phyloP scores from a whole-genome alignment of 164 flowering plant genomes.

The Berberis vulgaris region DNA sequence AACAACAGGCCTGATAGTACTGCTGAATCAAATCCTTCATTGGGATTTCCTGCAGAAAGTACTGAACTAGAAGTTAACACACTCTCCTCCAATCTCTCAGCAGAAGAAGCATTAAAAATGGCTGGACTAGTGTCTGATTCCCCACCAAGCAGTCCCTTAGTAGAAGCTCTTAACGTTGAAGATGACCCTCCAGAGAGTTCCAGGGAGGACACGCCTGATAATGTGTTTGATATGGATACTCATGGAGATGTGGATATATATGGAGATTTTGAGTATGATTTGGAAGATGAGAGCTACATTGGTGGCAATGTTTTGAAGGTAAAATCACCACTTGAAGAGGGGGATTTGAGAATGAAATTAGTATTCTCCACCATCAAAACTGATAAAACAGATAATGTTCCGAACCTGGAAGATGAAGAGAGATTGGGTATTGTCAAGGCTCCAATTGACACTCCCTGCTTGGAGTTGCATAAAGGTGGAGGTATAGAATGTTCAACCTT shows the following conservation, averaged over 20 bases:
- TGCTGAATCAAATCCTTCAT: conserved; percentile 20
- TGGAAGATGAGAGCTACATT: conserved; percentile 67
- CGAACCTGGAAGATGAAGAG: conserved; percentile 14
- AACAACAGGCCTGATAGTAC: conserved; percentile 13
- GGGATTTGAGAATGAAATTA: conserved; percentile 49
- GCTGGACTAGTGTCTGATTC: conserved; percentile 88
- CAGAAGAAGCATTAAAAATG: conserved; percentile 55
- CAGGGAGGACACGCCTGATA: conserved; percentile 37
- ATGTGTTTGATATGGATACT: conserved; percentile 60
- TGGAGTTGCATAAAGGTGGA: conserved; percentile 5
- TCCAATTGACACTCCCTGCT: conserved; percentile 12
- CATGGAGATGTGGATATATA: conserved; percentile 71
- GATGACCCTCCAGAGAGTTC: conserved; percentile 10
- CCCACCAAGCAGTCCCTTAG: conserved; percentile 64
- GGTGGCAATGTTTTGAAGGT: conserved; percentile 28
- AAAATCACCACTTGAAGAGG: conserved; percentile 37
- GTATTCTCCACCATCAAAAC: conserved; percentile 47
- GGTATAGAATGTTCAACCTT: conserved; percentile 13
- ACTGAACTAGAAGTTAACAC: conserved; percentile 18
- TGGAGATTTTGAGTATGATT: conserved; percentile 86
- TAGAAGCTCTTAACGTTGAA: conserved; percentile 16
- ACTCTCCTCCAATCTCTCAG: conserved; percentile 25
- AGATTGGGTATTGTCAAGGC: conserved; percentile 11
- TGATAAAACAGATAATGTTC: conserved; percentile 17
- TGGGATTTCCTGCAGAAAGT: conserved; percentile 14